Base-by-base conservation (phyloP, 345 rosid genomes). In the Aquilaria sinensis region DNA sequence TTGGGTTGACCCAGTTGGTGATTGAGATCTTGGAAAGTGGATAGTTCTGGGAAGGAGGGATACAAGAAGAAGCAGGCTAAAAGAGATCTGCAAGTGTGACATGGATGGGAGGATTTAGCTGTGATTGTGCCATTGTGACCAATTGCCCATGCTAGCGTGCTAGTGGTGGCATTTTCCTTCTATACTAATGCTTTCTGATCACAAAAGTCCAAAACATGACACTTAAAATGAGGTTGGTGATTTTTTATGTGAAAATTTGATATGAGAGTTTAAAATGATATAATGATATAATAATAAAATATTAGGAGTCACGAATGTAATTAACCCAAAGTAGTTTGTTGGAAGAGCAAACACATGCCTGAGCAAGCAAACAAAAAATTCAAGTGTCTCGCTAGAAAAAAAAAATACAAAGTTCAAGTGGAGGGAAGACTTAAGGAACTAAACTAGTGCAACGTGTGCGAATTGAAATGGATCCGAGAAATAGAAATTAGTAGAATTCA, bases 201-300 rank as follows among this genome's bases (percentile, higher is more conserved):
- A 79, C 97, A 61, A 80, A 94, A 10, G 95, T 94, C 73, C 74
- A 84, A 85, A 90, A 83, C 72, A 94, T 82, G 6, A 83, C 67
- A 2, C 84, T 73, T 6, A 78, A 62, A 57, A 77, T 70, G 16
- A 86, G 62, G 75, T 65, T 86, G 72, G 86, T 81, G 11, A 90
- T 87, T 31, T 75, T 83, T 55, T 81, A 23, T 23, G 23, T 91
- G 66, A 93, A 69, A 2, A 96, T 83, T 79, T 85, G 81, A 10
- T 23, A 23, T 23, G 0, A 23, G 23, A 23, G 23, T 23, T 23
- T 23, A 23, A 23, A 23, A 23, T 23, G 23, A 23, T 23, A n/a
- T n/a, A n/a, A n/a, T n/a, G n/a, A n/a, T n/a, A 23, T 23, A 23
- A 23, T 23, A 23, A 23, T 23, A 23, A 23, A 23, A 23, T 23